Evolutionary conservation across 148 eudicot species (phyloP).

Genomic region (Salicornia ramosissima): DNA sequence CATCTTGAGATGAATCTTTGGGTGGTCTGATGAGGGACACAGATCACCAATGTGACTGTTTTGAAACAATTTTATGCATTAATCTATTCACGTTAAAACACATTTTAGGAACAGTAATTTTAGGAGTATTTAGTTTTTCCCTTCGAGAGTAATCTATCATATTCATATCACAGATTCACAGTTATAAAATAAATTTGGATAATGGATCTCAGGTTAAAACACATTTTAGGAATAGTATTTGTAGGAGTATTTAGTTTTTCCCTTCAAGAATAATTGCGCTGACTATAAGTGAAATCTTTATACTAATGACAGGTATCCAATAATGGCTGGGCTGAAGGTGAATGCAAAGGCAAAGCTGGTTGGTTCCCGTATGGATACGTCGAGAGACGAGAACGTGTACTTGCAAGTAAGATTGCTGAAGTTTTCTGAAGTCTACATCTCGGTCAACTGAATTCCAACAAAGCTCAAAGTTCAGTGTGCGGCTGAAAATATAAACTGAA

Average conservation of each 20-base stretch:
- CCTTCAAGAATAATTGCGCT: too few relatives aligned
- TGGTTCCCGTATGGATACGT: conserved; percentile 89
- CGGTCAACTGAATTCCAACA: not conserved
- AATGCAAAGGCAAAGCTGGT: conserved; percentile 97
- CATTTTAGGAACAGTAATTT: too few relatives aligned
- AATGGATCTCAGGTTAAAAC: not conserved
- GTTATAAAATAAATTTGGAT: not conserved
- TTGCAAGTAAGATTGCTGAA: conserved; percentile 85
- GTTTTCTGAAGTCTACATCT: conserved; percentile 39
- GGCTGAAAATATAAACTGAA: conserved; percentile 9
- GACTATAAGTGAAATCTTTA: not conserved
- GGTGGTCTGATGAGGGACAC: not conserved
- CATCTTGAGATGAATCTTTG: not conserved
- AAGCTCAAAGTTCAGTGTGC: conserved; percentile 3
- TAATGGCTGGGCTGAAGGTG: conserved; percentile 99
- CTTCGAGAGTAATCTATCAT: not conserved
- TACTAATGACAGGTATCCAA: conserved; percentile 52
- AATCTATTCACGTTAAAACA: too few relatives aligned
- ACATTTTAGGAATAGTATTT: too few relatives aligned
- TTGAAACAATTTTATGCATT: not conserved
- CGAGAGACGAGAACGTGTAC: conserved; percentile 94
- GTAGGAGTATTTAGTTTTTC: too few relatives aligned
- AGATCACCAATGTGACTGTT: not conserved
- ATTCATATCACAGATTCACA: not conserved
- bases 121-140: too few relatives aligned